A percentile compares a stretch with the other conserved stretches of the same genome.
Conservation (phyloP, 176 grass and related monocot genomes). For the Cymbopogon citratus region DNA sequence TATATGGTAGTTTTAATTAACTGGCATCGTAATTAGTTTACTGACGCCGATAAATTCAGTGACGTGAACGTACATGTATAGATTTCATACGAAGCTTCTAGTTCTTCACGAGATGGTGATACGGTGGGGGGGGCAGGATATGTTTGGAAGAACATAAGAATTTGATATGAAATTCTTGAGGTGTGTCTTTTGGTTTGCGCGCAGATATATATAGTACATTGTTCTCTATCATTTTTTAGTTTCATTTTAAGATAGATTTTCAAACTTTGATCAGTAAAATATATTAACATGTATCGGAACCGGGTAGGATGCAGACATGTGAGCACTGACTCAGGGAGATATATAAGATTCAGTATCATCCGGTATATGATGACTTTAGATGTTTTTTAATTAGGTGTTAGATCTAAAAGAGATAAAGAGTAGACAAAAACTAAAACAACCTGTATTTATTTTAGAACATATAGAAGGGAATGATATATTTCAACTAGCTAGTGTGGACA, state of each 20-base stretch:
- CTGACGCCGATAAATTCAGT: conserved; percentile 6
- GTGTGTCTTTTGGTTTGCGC: not conserved
- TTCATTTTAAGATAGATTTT: not conserved
- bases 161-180: not conserved
- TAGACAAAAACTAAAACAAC: too few species aligned
- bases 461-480: too few species aligned
- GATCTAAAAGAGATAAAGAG: too few species aligned
- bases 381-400: too few species aligned
- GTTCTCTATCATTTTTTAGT: not conserved
- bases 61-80: not conserved
- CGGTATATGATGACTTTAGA: too few species aligned
- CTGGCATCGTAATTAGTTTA: not conserved
- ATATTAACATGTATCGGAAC: not conserved
- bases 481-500: too few species aligned
- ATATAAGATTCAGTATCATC: too few species aligned
- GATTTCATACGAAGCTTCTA: not conserved
- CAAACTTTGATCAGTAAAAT: not conserved
- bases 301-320: too few species aligned
- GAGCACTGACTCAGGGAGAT: too few species aligned
- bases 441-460: too few species aligned
- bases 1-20: not conserved
- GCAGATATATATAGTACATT: not conserved
- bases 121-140: not conserved
- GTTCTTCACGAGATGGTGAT: conserved; percentile 16
- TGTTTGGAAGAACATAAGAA: not conserved